Evolutionary conservation across 805 yeast species (phyloP), one percentile per base, ranked within the genome.

Genomic region (Monosporozyma aquatica): DNA sequence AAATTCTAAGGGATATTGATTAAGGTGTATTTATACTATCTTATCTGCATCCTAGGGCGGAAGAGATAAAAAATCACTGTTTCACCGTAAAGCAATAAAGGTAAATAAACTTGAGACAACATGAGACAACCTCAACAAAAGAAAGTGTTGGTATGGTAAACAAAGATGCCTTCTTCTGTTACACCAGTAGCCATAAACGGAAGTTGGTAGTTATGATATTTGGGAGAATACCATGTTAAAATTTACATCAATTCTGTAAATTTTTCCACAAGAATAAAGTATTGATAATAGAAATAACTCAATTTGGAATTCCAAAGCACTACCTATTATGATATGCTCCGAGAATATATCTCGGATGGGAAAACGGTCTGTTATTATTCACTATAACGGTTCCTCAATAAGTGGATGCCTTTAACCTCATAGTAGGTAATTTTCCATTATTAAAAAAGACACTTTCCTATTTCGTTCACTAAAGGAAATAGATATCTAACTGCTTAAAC

Each of bases 381-480:
- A 17, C n/a, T 32, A 23, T 4, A 32, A 15, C 17, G 11, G 24
- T 32, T 32, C 23, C 35, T 32, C 35, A 18, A 18, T 32, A 18
- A 10, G 35, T 32, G 13, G 23, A 9, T 9, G 13, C 8, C 18
- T 32, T 5, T n/a, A n/a, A 32, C 35, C 35, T 32, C 23, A 32
- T 32, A 21, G 35, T 14, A 23, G 13, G 23, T 18, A 18, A 13
- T 32, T 32, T 32, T 32, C 22, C 5, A 21, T 14, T 21, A 32
- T 18, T 10, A 18, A 32, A 32, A 32, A 18, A 20, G 23, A 32
- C 5, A 32, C 14, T 18, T 32, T 32, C 35, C 35, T 13, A 15
- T 32, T 32, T 32, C 14, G 35, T 32, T 9, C 35, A 32, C 35
- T 32, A 32, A 32, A 10, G 35, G 18, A 23, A 32, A 18, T 32